Base-by-base conservation (phyloP, 345 rosid genomes). In the Raphanus sativus region DNA sequence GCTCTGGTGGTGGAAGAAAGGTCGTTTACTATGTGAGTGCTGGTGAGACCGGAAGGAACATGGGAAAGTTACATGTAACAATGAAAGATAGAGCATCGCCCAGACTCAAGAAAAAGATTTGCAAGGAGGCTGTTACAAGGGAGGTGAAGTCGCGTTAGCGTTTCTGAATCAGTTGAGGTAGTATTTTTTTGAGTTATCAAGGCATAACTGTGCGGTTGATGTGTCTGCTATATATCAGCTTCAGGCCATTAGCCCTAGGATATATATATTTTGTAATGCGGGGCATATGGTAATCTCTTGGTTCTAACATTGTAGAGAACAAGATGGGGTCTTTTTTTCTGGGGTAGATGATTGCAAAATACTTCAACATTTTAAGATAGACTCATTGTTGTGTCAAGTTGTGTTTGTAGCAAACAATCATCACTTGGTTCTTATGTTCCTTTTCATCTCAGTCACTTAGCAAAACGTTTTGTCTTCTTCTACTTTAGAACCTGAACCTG, bases 51-150 rank as follows among this genome's bases (percentile, higher is more conserved):
- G 81, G 77, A 40, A 74, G 65, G 28, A 62, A 50, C 69, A 62
- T 63, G 70, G 26, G 25, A 34, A 73, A 74, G 69, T 71, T 73
- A 30, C 38, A 52, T 59, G 58, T 65, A 66, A 75, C 24, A 65
- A 71, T 17, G 59, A 83, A 82, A 82, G 87, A 81, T 55, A 61
- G 60, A 59, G 82, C 73, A 15, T 73, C 70, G 56, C 34, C 82
- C 10, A 83, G 85, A 45, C 76, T 78, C 65, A 84, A 82, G 56
- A 82, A 73, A 62, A 75, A 66, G 77, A 81, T 85, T 62, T 55
- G 62, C 69, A 81, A 65, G 71, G 71, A 82, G 65, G 78, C 71
- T 69, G 61, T 54, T 21, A 15, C 75, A 54, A 54, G 21, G 45
- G 65, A 68, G 24, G 50, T 36, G 9, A 79, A 68, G 69, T 21